Base-by-base conservation (phyloP, 2,329 filamentous ascomycete species). In the Colletotrichum spinosum region DNA sequence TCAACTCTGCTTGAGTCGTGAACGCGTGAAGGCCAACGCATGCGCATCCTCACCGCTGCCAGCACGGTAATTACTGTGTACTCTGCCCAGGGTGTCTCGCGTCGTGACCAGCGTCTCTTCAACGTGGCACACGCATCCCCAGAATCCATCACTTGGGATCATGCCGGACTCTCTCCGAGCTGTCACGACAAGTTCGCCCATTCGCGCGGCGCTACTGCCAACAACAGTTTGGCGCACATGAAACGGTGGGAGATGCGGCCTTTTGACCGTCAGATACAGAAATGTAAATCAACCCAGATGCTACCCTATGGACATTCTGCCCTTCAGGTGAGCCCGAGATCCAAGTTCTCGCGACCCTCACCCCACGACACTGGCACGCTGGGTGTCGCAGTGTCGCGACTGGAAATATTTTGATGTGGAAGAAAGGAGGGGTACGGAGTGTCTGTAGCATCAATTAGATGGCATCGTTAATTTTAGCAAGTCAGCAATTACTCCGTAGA, bases 1-100 rank as follows among this genome's bases (percentile, higher is more conserved):
- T 46, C 39, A 65, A 61, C 51, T 61, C 41, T 61, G 51, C 48
- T 51, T 52, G 62, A 65, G 39, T 65, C 62, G 46, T 52, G 62
- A n/a, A 45, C 45, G 25, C 25, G 25, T 25, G 25, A 42, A 42
- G 39, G 39, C 5, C 39, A 42, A 42, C 25, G 25, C 25, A 25
- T 25, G 25, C 25, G 25, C 25, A 4, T 25, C 25, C 25, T 25
- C 25, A 25, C 25, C 25, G 25, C 25, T 25, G 25, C 25, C 25
- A 25, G 4, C 25, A 25, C 25, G 25, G 25, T 25, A 25, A 25
- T 25, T 25, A 25, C 25, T 25, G 25, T 5, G 25, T 25, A 25
- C 25, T 25, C 25, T 25, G 25, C 25, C 25, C 4, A 25, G 25
- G 25, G 25, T 25, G 25, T 25, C 25, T 25, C 25, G 25, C 25